phyloP scores from a whole-genome alignment of 2,329 filamentous ascomycete species.

The Orbilia javanica region DNA sequence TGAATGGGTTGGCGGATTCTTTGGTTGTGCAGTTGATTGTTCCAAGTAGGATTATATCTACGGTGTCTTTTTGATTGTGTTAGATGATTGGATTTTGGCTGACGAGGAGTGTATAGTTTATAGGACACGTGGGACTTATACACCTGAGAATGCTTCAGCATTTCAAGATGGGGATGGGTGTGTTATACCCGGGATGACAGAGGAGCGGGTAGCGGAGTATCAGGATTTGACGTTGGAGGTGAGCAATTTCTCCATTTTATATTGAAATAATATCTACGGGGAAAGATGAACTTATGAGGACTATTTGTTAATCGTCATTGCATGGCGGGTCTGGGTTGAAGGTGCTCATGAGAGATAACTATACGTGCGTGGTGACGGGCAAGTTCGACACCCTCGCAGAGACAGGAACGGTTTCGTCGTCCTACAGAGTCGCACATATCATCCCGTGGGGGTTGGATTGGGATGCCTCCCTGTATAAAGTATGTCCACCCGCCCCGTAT shows the following conservation, averaged over 20 bases:
- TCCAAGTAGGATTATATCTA: background rate
- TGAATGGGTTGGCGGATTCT: conserved; percentile 7
- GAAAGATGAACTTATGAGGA: background rate
- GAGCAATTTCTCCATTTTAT: background rate
- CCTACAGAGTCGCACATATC: background rate
- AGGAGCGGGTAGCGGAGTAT: background rate
- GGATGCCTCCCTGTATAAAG: background rate
- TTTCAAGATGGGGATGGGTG: background rate
- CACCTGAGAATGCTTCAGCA: background rate
- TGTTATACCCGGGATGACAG: background rate
- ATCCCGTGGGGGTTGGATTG: conserved; percentile 5
- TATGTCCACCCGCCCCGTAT: too few relatives aligned
- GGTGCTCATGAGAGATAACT: background rate
- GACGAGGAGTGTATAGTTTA: background rate
- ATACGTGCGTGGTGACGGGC: background rate
- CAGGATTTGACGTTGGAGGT: background rate
- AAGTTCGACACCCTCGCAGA: background rate
- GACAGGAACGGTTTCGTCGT: background rate
- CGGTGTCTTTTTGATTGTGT: background rate
- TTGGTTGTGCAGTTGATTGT: conserved; percentile 11
- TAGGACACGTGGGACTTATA: conserved; percentile 1
- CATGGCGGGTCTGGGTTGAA: background rate
- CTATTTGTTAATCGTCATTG: background rate
- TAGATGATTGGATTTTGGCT: background rate
- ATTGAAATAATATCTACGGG: background rate